Evolutionary conservation across 179 eudicot genomes (phyloP), one percentile per base, ranked within the genome.

Genomic region (Spinacia oleracea): DNA sequence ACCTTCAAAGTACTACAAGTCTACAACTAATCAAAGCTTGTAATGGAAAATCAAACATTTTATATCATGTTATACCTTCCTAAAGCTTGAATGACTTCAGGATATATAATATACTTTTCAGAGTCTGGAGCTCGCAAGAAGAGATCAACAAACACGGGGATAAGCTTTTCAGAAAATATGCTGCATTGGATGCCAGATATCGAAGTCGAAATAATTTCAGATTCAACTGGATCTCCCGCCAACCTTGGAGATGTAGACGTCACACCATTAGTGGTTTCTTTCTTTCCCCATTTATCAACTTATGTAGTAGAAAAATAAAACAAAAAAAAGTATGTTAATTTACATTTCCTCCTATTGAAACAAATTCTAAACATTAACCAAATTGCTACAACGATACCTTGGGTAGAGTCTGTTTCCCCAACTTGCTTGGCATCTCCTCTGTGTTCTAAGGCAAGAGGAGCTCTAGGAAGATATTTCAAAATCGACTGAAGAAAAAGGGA

Each of bases 81-180:
- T 77, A 96, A 81, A 81, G 87, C 86, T 85, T 84, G 93, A 78
- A 96, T 84, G 77, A 94, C 80, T 78, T 90, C 97, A 70, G 97
- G 95, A 77, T 89, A 88, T 27, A 86, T 68, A 72, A 58, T 83
- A 77, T 83, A 92, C 84, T 89, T 94, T 77, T 92, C 97, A 29
- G 34, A 53, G 65, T 87, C 82, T 68, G 99, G 98, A 81, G 99
- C 95, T 74, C 78, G 87, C 79, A 94, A 74, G 79, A 89, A 86
- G 67, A 96, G 84, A 81, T 96, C 95, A 60, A 96, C 90, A 69
- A 96, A 79, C 63, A 88, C 86, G n/a, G 97, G 91, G 56, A 94
- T 82, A 78, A 96, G 90, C 83, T 94, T 96, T 81, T 96, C 99
- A 66, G 95, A 88, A 87, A 91, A 93, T 31, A 89, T 64, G 83